Conservation (phyloP, 257 asterid species). For the Craterostigma plantagineum region DNA sequence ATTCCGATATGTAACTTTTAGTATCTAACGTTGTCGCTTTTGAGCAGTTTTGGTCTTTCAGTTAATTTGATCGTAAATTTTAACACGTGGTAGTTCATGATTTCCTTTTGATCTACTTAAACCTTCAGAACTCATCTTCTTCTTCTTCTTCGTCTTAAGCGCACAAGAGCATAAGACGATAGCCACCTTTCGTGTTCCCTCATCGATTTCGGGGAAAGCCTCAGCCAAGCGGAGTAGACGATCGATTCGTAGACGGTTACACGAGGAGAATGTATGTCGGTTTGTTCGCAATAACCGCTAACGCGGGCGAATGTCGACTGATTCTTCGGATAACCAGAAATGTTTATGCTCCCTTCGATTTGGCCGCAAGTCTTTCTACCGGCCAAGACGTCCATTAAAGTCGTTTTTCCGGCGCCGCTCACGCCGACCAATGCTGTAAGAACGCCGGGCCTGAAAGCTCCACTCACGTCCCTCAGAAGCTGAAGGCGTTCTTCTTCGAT, state of each 20-base stretch:
- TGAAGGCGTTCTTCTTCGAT: constrained; percentile 25
- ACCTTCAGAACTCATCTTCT: no score
- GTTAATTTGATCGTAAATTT: no score
- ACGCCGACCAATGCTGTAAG: constrained; percentile 64
- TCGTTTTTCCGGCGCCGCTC: constrained; percentile 68
- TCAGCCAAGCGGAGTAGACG: constrained; percentile 50
- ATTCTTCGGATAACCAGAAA: constrained; percentile 49
- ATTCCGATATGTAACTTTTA: no score
- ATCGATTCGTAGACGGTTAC: constrained; percentile 50
- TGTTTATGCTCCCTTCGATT: constrained; percentile 32
- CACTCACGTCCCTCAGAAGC: constrained; percentile 46
- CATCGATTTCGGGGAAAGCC: constrained; percentile 31
- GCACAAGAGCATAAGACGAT: no score
- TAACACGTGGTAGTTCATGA: no score
- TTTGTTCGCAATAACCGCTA: constrained; percentile 59
- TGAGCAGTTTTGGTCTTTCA: no score
- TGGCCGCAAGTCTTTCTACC: constrained; percentile 63
- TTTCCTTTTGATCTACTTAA: no score
- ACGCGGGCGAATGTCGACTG: constrained; percentile 58
- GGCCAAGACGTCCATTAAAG: constrained; percentile 60
- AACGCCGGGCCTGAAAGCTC: constrained; percentile 53
- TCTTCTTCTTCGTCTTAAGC: no score
- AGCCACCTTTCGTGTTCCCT: constrained; percentile 30
- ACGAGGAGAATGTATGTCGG: constrained; percentile 52
- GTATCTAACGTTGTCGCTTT: no score